phyloP scores from a whole-genome alignment of 2,329 filamentous ascomycete species.

The Blastomyces gilchristii region DNA sequence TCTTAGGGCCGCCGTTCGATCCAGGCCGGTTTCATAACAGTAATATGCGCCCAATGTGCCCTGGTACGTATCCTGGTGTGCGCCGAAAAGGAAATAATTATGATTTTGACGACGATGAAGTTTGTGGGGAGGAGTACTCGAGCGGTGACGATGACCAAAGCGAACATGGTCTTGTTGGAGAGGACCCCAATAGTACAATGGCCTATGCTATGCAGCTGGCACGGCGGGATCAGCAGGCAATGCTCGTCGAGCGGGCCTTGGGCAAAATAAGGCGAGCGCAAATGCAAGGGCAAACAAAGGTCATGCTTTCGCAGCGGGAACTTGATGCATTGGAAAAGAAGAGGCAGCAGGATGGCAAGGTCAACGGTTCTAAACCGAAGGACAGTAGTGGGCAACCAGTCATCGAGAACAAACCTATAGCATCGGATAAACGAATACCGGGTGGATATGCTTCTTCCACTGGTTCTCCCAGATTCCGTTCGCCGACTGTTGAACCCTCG shows the following conservation, averaged over 20 bases:
- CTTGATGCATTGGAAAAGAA: constrained; percentile 67
- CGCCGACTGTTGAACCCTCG: constrained; percentile 23
- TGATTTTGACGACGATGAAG: constrained; percentile 38
- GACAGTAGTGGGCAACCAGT: constrained; percentile 10
- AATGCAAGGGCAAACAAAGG: constrained; percentile 63
- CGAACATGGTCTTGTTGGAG: constrained; percentile 38
- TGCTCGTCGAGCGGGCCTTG: constrained; percentile 65
- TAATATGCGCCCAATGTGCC: background rate
- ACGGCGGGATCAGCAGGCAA: constrained; percentile 59
- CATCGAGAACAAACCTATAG: constrained; percentile 12
- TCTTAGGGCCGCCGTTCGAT: constrained; percentile 8
- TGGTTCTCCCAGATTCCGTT: constrained; percentile 37
- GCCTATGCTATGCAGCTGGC: constrained; percentile 44
- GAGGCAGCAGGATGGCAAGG: constrained; percentile 43
- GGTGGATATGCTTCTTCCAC: constrained; percentile 42
- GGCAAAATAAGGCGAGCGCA: constrained; percentile 70
- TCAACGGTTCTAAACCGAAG: constrained; percentile 21
- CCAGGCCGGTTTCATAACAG: constrained; percentile 4
- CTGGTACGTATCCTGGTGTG: constrained; percentile 3
- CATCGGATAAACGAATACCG: constrained; percentile 25
- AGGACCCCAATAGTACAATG: constrained; percentile 32
- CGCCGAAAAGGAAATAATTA: constrained; percentile 16
- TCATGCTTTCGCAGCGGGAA: constrained; percentile 70
- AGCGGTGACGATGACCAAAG: constrained; percentile 44
- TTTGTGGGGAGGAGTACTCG: constrained; percentile 20